Conservation (phyloP, 345 rosid genomes). For the Populus euphratica region DNA sequence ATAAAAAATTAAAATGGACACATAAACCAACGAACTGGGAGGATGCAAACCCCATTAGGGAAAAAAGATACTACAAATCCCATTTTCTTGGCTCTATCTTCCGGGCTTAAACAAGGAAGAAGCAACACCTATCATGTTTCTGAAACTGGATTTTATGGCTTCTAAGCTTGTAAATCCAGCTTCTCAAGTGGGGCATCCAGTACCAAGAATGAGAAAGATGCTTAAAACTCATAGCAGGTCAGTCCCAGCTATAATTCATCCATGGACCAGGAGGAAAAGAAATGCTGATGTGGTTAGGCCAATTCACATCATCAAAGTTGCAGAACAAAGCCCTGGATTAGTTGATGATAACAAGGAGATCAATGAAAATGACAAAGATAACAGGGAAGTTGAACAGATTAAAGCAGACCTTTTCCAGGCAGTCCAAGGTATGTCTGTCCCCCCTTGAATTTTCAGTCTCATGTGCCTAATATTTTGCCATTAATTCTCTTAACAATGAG, state of each 20-base stretch:
- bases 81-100: background rate
- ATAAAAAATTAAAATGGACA: background rate
- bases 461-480: background rate
- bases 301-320: constrained; percentile 29
- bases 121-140: background rate
- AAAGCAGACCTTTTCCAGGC: constrained; percentile 47
- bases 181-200: constrained; percentile 17
- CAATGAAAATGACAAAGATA: constrained; percentile 4
- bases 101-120: background rate
- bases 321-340: constrained; percentile 39
- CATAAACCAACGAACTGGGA: background rate
- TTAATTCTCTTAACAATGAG: background rate
- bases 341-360: constrained; percentile 6
- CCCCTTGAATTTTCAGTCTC: background rate
- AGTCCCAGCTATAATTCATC: constrained; percentile 8
- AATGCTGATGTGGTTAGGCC: constrained; percentile 25
- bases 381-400: constrained; percentile 29
- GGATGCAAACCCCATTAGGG: background rate
- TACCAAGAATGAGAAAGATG: constrained; percentile 14
- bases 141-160: constrained; percentile 21
- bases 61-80: background rate
- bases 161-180: constrained; percentile 37
- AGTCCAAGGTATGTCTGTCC: constrained; percentile 40
- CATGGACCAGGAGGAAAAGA: constrained; percentile 19
- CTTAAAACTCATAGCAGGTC: constrained; percentile 14